These are phyloP conservation scores for Pseudocohnilembus persalinus DNA, from an alignment of 169 alveolate species.

Conservation along the genomic window DNA sequence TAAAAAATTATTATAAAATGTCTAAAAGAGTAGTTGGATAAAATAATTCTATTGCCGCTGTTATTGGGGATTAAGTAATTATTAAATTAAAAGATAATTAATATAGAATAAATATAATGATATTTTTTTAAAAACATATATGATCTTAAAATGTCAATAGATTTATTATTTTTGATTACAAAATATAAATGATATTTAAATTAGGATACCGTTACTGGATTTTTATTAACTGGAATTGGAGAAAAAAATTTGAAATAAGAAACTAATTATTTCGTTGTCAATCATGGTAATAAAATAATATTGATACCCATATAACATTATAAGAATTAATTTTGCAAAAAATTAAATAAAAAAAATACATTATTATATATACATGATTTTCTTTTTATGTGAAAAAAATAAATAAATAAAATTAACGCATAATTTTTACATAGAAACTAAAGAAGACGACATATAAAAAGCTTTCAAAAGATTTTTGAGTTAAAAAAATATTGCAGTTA, in stretches of 20 bases:
- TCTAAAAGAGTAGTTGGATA: background rate
- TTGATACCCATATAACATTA: too few species aligned
- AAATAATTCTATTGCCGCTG: conserved; percentile 1
- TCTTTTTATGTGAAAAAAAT: conserved; percentile 36
- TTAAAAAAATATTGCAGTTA: conserved; percentile 83
- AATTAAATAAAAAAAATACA: too few species aligned
- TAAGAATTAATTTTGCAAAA: too few species aligned
- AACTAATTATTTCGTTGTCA: conserved; percentile 80
- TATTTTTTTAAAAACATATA: background rate
- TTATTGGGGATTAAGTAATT: conserved; percentile 28
- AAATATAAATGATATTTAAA: conserved; percentile 1
- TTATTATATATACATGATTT: background rate
- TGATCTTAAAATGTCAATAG: background rate
- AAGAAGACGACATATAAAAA: conserved; percentile 73
- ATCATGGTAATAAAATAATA: conserved; percentile 35
- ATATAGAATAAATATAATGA: background rate
- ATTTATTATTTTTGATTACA: background rate
- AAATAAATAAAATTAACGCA: background rate
- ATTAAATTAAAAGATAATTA: background rate
- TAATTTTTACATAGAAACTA: conserved; percentile 52
- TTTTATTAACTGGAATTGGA: conserved; percentile 89
- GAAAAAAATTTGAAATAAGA: conserved; percentile 84
- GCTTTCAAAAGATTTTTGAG: conserved; percentile 73
- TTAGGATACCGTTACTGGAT: conserved; percentile 89
- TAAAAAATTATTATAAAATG: background rate